Conservation (phyloP, 345 rosid genomes). For the Moricandia arvensis region DNA sequence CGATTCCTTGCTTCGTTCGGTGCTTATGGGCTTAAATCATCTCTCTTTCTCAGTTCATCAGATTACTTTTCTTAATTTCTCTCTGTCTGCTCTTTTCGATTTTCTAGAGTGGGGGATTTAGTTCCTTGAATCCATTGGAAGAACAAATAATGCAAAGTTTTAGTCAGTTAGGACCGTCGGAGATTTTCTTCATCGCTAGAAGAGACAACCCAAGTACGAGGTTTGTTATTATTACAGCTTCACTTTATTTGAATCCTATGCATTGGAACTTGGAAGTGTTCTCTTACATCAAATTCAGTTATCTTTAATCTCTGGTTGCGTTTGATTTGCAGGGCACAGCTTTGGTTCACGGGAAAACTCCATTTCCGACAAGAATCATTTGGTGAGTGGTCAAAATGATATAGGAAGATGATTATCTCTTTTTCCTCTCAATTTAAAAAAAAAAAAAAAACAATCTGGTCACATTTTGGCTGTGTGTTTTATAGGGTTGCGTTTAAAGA, state of each 20-base stretch:
- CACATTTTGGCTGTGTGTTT: not conserved
- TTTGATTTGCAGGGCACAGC: slow-evolving; percentile 32
- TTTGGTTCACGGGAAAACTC: slow-evolving; percentile 31
- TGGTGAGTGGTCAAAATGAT: slow-evolving; percentile 8
- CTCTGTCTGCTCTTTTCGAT: not conserved
- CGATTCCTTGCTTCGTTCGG: not conserved
- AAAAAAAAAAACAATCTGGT: not conserved
- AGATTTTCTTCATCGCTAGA: slow-evolving; percentile 31
- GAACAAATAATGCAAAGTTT: slow-evolving; percentile 29
- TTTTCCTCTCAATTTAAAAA: no score
- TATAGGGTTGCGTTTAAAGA: slow-evolving; percentile 48
- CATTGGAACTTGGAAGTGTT: not conserved
- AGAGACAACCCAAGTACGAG: slow-evolving; percentile 34
- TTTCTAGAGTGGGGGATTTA: not conserved
- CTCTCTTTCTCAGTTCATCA: not conserved
- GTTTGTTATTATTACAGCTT: slow-evolving; percentile 12
- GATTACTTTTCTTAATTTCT: not conserved
- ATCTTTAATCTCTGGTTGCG: not conserved
- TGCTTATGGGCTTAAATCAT: not conserved
- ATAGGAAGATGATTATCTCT: not conserved
- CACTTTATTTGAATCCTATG: not conserved
- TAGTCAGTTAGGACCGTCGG: slow-evolving; percentile 28
- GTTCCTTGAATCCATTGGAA: not conserved
- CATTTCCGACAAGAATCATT: slow-evolving; percentile 26
- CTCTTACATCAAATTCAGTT: not conserved